phyloP scores from a whole-genome alignment of 2,329 filamentous ascomycete genomes.

The Hypocrella siamensis region DNA sequence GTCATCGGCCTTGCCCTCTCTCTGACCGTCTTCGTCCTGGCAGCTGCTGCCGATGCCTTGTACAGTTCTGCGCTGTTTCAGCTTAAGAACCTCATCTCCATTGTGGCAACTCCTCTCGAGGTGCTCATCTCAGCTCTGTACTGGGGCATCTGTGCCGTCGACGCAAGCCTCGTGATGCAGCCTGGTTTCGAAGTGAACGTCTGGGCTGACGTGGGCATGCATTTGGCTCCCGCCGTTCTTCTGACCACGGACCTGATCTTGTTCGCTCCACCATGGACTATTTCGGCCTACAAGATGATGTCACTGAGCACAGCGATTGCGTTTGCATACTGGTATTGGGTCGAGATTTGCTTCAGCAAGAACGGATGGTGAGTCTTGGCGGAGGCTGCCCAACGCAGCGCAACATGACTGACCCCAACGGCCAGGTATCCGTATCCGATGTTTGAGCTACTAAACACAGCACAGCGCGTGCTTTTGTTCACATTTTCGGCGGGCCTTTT shows the following conservation, averaged over 20 bases:
- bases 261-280: constrained; percentile 58
- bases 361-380: constrained; percentile 42
- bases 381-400: background rate
- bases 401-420: background rate
- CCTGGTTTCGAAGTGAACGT: constrained; percentile 39
- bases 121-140: constrained; percentile 57
- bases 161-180: constrained; percentile 34
- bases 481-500: constrained; percentile 53
- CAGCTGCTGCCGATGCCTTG: constrained; percentile 48
- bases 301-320: constrained; percentile 41
- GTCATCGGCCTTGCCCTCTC: constrained; percentile 54
- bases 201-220: constrained; percentile 46
- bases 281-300: constrained; percentile 43
- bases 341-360: constrained; percentile 52
- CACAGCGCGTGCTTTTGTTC: constrained; percentile 55
- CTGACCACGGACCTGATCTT: constrained; percentile 50
- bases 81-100: constrained; percentile 50
- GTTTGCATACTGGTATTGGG: constrained; percentile 61
- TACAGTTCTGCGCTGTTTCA: constrained; percentile 41
- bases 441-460: constrained; percentile 51
- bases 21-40: constrained; percentile 43
- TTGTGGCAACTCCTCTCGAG: constrained; percentile 53
- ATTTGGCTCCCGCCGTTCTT: constrained; percentile 49
- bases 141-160: constrained; percentile 49
- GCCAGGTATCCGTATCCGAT: constrained; percentile 73